Evolutionary conservation across 495 filamentous ascomycete species (phyloP), one percentile per base, ranked within the genome.

Genomic region (Astrothelium subdiscretum): DNA sequence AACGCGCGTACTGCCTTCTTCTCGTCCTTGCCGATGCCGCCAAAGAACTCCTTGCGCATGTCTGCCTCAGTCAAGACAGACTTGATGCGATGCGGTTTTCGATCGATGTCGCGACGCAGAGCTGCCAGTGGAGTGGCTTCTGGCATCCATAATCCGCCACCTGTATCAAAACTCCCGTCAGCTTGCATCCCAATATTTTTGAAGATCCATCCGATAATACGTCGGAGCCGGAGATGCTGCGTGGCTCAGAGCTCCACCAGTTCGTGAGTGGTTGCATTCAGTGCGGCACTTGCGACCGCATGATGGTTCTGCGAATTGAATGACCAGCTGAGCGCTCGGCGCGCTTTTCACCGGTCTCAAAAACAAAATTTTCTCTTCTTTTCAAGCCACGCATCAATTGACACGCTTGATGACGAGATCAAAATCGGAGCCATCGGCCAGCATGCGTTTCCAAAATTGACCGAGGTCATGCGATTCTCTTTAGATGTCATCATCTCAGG

Each of bases 131-230:
- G 75, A 8, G 76, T 71, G 0, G 79, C 78, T 48, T 88, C 87
- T 10, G 90, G 89, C 62, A 84, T 79, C 88, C 88, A 96, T 11
- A 95, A 72, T 0, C 90, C 90, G 31, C 87, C 88, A 54, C 87
- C 90, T 76, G 83, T 13, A 61, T 31, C 40, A 20, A 48, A 57
- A 29, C 48, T 5, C 8, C 10, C 48, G 20, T 54, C 24, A 54
- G 48, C 29, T 5, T 3, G 11, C 5, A 48, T 48, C 20, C 43
- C 5, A 48, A 48, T 15, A n/a, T 15, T 22, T 5, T 48, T 48
- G 10, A 20, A 20, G n/a, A 48, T 48, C 5, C n/a, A 20, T 10
- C 43, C 20, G 4, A 11, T 54, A 3, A 54, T n/a, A 29, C 24
- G 20, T 29, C 48, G 20, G 6, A 24, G 24, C 48, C 15, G 2